A percentile compares a stretch with the other conserved stretches of the same genome.
These are phyloP conservation scores for Wickerhamiella allomyrinae DNA, from an alignment of 805 yeast species.

Conservation along the genomic window DNA sequence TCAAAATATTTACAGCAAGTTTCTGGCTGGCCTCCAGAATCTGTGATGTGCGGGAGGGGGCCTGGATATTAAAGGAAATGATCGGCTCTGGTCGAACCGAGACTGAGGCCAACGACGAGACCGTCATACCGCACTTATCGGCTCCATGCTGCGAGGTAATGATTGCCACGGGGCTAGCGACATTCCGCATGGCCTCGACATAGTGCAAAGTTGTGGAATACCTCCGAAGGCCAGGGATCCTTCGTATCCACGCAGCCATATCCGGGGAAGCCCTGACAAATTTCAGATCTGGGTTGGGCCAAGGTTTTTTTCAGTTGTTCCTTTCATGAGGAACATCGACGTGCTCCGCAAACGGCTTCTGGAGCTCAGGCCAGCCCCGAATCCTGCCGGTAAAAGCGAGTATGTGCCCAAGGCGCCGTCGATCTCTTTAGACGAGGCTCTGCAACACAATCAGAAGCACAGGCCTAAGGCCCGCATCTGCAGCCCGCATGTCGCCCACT, in stretches of 20 bases:
- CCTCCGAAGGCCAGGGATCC: not conserved
- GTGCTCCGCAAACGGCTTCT: no score
- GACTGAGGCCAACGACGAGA: constrained; percentile 74
- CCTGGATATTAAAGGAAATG: constrained; percentile 71
- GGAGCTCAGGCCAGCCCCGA: not conserved
- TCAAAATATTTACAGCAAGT: constrained; percentile 59
- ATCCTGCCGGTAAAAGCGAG: not conserved
- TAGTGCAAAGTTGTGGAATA: constrained; percentile 11
- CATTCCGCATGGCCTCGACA: constrained; percentile 32
- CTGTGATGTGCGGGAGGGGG: constrained; percentile 70
- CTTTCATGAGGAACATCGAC: no score
- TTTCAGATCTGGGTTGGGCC: no score
- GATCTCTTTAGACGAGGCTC: constrained; percentile 5
- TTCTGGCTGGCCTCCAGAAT: constrained; percentile 39
- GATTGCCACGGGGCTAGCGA: constrained; percentile 43
- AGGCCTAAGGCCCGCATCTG: not conserved
- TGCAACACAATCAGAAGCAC: not conserved
- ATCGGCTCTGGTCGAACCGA: constrained; percentile 66
- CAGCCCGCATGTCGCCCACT: constrained; percentile 6
- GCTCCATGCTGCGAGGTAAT: constrained; percentile 36
- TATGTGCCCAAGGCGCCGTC: constrained; percentile 6
- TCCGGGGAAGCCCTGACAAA: no score
- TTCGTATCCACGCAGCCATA: no score
- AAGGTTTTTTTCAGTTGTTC: no score
- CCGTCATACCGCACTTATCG: constrained; percentile 52